Conservation (phyloP, 2,329 filamentous ascomycete species). For the Lachnellula hyalina region DNA sequence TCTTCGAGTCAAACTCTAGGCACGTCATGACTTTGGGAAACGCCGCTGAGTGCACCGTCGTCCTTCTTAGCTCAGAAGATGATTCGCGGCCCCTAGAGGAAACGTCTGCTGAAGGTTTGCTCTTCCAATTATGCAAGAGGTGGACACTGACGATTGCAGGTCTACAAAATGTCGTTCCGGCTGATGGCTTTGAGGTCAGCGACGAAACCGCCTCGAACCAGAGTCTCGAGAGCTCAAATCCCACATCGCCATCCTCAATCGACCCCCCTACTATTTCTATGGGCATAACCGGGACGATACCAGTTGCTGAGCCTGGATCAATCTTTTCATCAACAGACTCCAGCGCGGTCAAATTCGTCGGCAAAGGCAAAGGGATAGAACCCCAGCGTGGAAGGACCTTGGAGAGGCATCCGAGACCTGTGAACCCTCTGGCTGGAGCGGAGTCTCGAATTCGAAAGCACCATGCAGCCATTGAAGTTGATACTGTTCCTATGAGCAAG, state of each 20-base stretch:
- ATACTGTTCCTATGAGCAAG: slow-evolving; percentile 20
- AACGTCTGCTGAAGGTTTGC: not conserved
- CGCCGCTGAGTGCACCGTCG: slow-evolving; percentile 6
- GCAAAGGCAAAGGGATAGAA: slow-evolving; percentile 15
- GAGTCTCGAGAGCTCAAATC: not conserved
- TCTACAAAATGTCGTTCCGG: not conserved
- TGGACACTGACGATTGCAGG: not conserved
- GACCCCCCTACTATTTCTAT: not conserved
- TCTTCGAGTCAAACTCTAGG: slow-evolving; percentile 23
- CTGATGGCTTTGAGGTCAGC: not conserved
- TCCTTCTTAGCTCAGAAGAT: slow-evolving; percentile 1
- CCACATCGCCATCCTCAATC: too few relatives aligned
- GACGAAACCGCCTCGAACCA: not conserved
- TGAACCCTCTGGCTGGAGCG: slow-evolving; percentile 24
- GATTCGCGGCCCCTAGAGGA: not conserved
- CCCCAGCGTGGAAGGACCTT: slow-evolving; percentile 21
- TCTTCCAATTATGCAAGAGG: not conserved
- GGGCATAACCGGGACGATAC: not conserved
- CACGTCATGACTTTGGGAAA: slow-evolving; percentile 28
- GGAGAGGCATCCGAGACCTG: slow-evolving; percentile 15
- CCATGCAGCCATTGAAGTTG: slow-evolving; percentile 23
- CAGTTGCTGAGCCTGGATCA: not conserved
- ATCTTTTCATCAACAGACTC: not conserved
- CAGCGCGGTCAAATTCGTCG: not conserved
- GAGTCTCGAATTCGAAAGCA: slow-evolving; percentile 20